phyloP scores from a whole-genome alignment of 306 rosid species.

The Sicyos edulis region DNA sequence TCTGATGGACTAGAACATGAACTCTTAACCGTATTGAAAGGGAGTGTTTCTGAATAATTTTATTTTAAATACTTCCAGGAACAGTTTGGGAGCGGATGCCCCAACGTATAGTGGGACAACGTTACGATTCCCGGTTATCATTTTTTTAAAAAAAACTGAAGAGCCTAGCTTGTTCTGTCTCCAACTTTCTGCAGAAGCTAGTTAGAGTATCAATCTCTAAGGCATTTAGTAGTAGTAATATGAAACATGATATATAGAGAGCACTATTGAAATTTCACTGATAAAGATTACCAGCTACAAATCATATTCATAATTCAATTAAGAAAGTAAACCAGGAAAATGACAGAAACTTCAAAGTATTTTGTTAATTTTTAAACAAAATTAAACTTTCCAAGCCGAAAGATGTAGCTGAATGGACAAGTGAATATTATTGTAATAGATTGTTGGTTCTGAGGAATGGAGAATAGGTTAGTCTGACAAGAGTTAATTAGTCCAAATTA shows the following conservation, averaged over 20 bases:
- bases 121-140: no score
- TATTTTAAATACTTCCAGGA: neutral
- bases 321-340: neutral
- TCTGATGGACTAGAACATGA: slow-evolving; percentile 5
- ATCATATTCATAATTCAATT: neutral
- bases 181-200: slow-evolving; percentile 39
- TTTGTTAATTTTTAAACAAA: no score
- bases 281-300: neutral
- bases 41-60: neutral
- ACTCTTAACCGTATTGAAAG: neutral
- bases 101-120: no score
- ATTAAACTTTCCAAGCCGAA: no score
- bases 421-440: no score
- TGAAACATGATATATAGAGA: neutral
- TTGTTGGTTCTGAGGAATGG: no score
- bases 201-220: neutral
- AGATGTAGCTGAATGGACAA: no score
- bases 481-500: no score
- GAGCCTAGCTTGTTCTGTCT: slow-evolving; percentile 31
- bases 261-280: neutral
- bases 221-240: neutral
- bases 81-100: neutral
- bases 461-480: no score
- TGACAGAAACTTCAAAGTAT: neutral
- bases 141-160: neutral